Evolutionary conservation across 2,329 filamentous ascomycete genomes (phyloP), one percentile per base, ranked within the genome.

Genomic region (Endoconidiophora polonica): DNA sequence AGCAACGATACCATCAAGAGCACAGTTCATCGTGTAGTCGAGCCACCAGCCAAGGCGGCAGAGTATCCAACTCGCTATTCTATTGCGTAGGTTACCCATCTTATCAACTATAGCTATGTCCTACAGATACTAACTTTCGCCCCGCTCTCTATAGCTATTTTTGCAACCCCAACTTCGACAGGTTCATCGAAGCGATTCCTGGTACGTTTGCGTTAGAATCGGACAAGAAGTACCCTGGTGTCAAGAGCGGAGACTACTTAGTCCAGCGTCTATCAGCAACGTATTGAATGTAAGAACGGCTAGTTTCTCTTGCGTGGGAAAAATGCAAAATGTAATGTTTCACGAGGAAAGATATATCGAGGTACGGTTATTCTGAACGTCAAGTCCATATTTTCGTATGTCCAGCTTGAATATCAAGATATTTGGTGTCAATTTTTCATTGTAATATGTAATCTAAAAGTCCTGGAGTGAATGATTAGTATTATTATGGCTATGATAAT

Each of bases 1-100:
- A 86, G 83, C 55, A 95, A 95, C 60, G 86, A 93, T 59, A 83
- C 76, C 3, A 94, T 95, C 66, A 87, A 83, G 67, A 90, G 83
- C 60, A 95, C 88, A 3, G 77, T 87, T 54, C 88, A 95, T 64
- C 78, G 87, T 9, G 88, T 95, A 1, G 84, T 95, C 4, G 84
- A 94, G 66, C 88, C 88, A 2, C 83, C 85, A 1, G 67, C 69
- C 14, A 71, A 70, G 3, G 68, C 66, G 2, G 72, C 71, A 14
- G 65, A 69, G 38, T 81, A 93, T 62, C 86, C 86, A 1, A 71
- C 86, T 0, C 71, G 83, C 38, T 95, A 95, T 60, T 90, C 83
- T 58, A 81, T 95, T 60, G 88, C 87, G 58, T 95, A 57, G 60
- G 73, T 69, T 18, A 22, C 12, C 16, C 14, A 22, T 46, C 20